Conservation (phyloP, 768 basidiomycete genomes). For the Tulasnella sp. region DNA sequence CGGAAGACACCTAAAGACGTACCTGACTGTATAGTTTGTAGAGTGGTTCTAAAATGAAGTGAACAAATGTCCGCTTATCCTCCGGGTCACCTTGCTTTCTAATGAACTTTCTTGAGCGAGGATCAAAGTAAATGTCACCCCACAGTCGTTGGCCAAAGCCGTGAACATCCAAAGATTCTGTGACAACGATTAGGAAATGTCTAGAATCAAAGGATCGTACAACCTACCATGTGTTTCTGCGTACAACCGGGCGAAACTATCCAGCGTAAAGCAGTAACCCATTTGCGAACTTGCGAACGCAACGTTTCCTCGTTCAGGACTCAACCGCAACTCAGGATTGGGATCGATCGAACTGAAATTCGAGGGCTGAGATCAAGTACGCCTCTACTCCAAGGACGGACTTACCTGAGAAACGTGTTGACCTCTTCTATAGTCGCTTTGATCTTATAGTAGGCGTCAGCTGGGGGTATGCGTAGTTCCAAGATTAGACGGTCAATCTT, state of each 20-base stretch:
- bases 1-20: conserved; percentile 5
- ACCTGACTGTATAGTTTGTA: conserved; percentile 86
- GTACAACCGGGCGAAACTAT: conserved; percentile 93
- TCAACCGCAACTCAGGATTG: conserved; percentile 74
- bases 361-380: background rate
- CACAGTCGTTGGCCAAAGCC: conserved; percentile 85
- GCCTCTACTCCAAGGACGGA: conserved; percentile 40
- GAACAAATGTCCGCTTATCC: conserved; percentile 73
- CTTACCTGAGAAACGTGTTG: conserved; percentile 86
- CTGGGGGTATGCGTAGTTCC: conserved; percentile 87
- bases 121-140: conserved; percentile 95
- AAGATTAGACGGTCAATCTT: conserved; percentile 97
- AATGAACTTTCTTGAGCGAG: conserved; percentile 75
- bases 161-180: conserved; percentile 62
- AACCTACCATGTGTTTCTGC: conserved; percentile 73
- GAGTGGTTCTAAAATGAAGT: conserved; percentile 90
- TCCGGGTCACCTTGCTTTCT: conserved; percentile 74
- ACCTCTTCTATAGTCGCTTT: conserved; percentile 98
- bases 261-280: conserved; percentile 94
- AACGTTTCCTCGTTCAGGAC: conserved; percentile 92
- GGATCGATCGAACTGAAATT: conserved; percentile 55
- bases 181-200: background rate
- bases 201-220: background rate
- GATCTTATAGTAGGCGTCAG: conserved; percentile 97
- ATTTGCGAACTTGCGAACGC: conserved; percentile 95